phyloP scores from a whole-genome alignment of 768 basidiomycete genomes.

The Crassisporium funariophilum region DNA sequence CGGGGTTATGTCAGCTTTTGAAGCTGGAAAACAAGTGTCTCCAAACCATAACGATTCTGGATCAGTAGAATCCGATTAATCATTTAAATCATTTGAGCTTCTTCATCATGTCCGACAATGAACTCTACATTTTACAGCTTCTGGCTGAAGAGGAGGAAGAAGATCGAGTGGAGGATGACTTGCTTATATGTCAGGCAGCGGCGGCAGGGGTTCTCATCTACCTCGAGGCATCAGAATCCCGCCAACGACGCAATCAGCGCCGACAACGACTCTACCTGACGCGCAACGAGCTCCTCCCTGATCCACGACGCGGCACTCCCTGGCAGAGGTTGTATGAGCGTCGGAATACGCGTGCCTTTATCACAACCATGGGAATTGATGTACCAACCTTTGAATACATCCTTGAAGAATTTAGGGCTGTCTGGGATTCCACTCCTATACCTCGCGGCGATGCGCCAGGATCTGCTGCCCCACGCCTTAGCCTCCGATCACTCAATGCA shows the following conservation, averaged over 20 bases:
- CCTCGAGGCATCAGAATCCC: constrained; percentile 7
- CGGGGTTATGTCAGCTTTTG: too few relatives aligned
- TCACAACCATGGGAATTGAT: constrained; percentile 35
- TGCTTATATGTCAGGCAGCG: too few relatives aligned
- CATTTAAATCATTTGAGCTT: too few relatives aligned
- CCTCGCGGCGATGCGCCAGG: not conserved
- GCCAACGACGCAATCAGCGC: constrained; percentile 6
- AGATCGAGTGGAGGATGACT: too few relatives aligned
- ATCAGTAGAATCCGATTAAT: too few relatives aligned
- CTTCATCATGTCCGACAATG: too few relatives aligned
- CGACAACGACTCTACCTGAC: constrained; percentile 23
- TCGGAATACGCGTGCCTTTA: constrained; percentile 34
- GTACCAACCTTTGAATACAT: constrained; percentile 13
- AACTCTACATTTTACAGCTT: too few relatives aligned
- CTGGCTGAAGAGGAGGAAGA: too few relatives aligned
- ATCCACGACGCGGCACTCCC: constrained; percentile 31
- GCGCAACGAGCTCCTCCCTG: constrained; percentile 30
- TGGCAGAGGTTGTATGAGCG: constrained; percentile 35
- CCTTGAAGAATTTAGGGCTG: not conserved
- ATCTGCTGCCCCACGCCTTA: constrained; percentile 31
- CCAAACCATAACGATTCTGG: too few relatives aligned
- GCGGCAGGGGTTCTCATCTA: too few relatives aligned
- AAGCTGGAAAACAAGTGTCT: too few relatives aligned
- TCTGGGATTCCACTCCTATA: not conserved
- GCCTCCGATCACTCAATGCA: constrained; percentile 34